Evolutionary conservation across 1,139 yeast species (phyloP), one percentile per base, ranked within the genome.

Genomic region (Eremothecium gossypii): DNA sequence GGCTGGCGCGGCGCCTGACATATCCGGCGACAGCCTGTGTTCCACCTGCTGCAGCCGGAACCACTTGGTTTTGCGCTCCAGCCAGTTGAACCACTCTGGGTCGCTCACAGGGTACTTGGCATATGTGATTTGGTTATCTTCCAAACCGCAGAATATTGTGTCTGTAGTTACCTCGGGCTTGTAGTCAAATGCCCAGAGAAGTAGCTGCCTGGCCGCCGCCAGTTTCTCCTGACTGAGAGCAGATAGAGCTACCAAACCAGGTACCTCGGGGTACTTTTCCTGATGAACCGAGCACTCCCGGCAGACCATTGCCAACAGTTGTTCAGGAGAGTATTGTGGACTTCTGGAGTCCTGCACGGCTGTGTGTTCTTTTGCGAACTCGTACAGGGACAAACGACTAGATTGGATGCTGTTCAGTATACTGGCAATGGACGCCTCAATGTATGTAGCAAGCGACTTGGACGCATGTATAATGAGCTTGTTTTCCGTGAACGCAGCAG

Each of bases 321-420:
- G 49, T 23, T 43, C 39, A n/a, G 45, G 39, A 5, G 45, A 27
- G 14, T 37, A 30, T 5, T 43, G 37, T 17, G 37, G 38, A 4
- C 43, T 45, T 2, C 48, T 41, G 17, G 45, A 48, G n/a, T 40
- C 39, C 6, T 33, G 31, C 7, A 48, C 20, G 7, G 43, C 46
- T 4, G 50, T 45, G 38, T 55, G 58, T 12, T 47, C 41, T 8
- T 36, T 34, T 6, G 52, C 44, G 9, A 63, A 45, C 2, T 53
- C 49, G 4, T 45, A 38, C 3, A 63, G 37, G 12, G 58, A 67
- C 12, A 74, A 48, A 2, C 47, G 52, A 41, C 68, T 69, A 6
- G 61, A 51, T 31, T 56, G 58, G 4, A 70, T 61, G 30, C 66
- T 63, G 31, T 62, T 63, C 41, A 73, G 54, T 13, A 73, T 64